Base-by-base conservation (phyloP, 2,329 filamentous ascomycete species). In the Harringtonia lauricola region DNA sequence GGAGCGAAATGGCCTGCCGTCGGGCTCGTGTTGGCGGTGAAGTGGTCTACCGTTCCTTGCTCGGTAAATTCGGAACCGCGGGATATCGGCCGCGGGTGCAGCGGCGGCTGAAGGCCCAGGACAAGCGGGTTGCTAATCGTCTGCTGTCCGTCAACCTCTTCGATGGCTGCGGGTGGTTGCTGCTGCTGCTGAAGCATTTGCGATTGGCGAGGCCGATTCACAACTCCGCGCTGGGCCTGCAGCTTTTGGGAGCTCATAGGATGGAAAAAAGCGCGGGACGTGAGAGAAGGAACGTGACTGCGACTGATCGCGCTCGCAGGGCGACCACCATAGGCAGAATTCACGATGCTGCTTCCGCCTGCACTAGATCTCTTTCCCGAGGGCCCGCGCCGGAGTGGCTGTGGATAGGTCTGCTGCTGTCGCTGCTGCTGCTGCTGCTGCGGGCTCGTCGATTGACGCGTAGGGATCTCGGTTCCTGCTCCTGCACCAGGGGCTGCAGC, bases 201-300 rank as follows among this genome's bases (percentile, higher is more conserved):
- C 33, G 56, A 58, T 17, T 58, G 55, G 19, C 60, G 59, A 21
- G 56, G 57, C 36, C 68, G 65, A 44, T 57, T 60, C 52, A 64
- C 59, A 19, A 64, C 76, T 50, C 81, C 80, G 60, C 90, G 74
- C 63, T 96, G 92, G 43, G 88, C 88, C 64, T 96, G 90, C 41
- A 96, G 70, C 59, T 87, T 83, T 60, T 95, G 88, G 21, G 90
- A 94, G 65, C 89, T 96, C 87, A 98, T 94, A 33, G 92, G 92
- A 19, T 83, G 83, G 59, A 94, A 95, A 66, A 98, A 96, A 43
- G 86, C 90, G 57, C 90, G 84, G 15, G 87, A 88, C 3, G 87
- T 83, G 42, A 98, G 68, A 2, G 84, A 88, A 1, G 92, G 89
- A 18, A 94, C 88, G 68, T 98, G 92, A 35, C 86, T 92, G 56